Evolutionary conservation across 2,329 filamentous ascomycete species (phyloP).

Genomic region (Penicillium griseofulvum): DNA sequence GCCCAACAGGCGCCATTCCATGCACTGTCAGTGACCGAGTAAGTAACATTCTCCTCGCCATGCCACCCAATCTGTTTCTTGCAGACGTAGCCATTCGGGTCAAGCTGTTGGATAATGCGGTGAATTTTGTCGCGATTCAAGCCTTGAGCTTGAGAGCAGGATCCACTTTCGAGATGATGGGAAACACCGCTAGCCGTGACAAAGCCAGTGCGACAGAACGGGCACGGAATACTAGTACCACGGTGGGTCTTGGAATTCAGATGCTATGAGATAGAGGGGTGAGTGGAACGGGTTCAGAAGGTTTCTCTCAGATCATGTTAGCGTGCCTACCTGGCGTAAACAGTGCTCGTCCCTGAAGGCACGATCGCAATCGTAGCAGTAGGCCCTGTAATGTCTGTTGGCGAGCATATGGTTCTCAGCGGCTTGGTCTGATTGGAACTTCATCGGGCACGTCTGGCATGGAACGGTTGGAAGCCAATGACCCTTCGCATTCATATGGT

Average conservation of each 20-base stretch:
- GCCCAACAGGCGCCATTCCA: neutral
- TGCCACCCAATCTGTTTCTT: neutral
- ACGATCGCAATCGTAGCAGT: neutral
- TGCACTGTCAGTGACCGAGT: neutral
- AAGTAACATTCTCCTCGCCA: neutral
- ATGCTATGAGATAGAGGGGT: slow-evolving; percentile 45
- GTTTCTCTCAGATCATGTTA: neutral
- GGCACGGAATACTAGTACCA: slow-evolving; percentile 49
- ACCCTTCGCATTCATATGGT: neutral
- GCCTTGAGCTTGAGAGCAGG: slow-evolving; percentile 6
- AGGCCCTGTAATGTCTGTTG: neutral
- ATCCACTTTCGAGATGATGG: slow-evolving; percentile 57
- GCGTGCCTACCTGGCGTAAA: neutral
- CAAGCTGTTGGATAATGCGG: neutral
- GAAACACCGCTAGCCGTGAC: slow-evolving; percentile 54
- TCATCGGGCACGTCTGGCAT: slow-evolving; percentile 22
- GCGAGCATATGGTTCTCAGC: neutral
- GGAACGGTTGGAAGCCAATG: slow-evolving; percentile 16
- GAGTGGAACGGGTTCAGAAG: neutral
- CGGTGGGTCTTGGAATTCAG: slow-evolving; percentile 54
- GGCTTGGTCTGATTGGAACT: neutral
- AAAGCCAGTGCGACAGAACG: slow-evolving; percentile 52
- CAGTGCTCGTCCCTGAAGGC: neutral
- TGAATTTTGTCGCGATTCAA: neutral
- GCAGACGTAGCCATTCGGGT: neutral